Conservation (phyloP, 495 filamentous ascomycete genomes). For the Halenospora varia region DNA sequence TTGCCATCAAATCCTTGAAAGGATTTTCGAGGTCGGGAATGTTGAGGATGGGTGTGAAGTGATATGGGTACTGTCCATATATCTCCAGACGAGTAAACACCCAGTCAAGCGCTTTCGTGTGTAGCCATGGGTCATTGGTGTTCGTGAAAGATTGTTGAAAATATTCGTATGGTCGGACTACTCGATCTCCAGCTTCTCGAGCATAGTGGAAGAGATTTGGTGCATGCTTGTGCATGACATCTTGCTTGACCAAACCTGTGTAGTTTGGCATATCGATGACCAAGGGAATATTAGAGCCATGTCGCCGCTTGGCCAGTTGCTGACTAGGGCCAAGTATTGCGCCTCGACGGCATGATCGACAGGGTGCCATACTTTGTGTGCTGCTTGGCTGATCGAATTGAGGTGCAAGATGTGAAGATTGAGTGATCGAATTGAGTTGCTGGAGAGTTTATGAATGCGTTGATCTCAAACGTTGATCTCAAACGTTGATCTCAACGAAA, state of each 20-base stretch:
- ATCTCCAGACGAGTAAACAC: background rate
- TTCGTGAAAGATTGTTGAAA: background rate
- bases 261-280: background rate
- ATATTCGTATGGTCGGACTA: background rate
- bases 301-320: background rate
- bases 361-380: background rate
- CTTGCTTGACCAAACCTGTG: background rate
- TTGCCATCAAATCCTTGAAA: background rate
- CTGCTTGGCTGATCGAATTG: background rate
- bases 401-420: background rate
- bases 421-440: background rate
- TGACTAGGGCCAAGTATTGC: background rate
- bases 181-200: background rate
- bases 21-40: background rate
- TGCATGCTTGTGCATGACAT: background rate
- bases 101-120: background rate
- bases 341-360: background rate
- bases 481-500: background rate
- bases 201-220: conserved; percentile 2
- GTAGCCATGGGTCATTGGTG: background rate
- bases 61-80: background rate
- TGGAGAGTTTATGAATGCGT: background rate
- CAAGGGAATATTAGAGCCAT: background rate
- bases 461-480: background rate
- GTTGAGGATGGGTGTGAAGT: background rate